Evolutionary conservation across 2,329 filamentous ascomycete genomes (phyloP).

Genomic region (Aspergillus caelatus): DNA sequence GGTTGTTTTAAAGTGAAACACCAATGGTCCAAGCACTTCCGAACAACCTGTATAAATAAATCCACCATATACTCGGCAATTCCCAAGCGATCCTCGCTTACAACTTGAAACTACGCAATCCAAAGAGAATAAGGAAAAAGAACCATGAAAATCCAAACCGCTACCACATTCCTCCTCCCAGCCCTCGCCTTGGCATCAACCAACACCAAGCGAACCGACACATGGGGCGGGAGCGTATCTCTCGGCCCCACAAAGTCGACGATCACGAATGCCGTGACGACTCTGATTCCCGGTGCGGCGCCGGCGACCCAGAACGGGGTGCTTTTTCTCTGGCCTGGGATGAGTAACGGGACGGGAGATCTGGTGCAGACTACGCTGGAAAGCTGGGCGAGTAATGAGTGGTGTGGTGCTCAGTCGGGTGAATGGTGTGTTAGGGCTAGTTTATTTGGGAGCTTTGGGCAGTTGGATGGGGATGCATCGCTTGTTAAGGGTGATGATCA

Average conservation of each 20-base stretch:
- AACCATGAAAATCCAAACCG: conserved; percentile 14
- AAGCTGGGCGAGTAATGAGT: conserved; percentile 44
- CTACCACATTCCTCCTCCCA: conserved; percentile 17
- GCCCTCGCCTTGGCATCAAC: conserved; percentile 9
- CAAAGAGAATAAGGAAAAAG: neutral
- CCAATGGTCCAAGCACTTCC: neutral
- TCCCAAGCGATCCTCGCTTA: neutral
- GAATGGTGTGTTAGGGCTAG: conserved; percentile 49
- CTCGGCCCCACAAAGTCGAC: conserved; percentile 42
- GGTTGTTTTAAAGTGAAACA: neutral
- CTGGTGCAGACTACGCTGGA: conserved; percentile 48
- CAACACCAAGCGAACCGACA: conserved; percentile 28
- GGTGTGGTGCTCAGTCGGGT: conserved; percentile 44
- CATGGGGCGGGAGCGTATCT: conserved; percentile 44
- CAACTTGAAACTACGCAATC: neutral
- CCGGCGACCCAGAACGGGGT: conserved; percentile 42
- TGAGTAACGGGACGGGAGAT: conserved; percentile 50
- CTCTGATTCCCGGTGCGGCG: conserved; percentile 43
- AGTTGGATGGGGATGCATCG: conserved; percentile 33
- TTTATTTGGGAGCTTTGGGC: conserved; percentile 47
- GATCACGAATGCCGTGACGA: conserved; percentile 45
- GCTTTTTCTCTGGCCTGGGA: conserved; percentile 50
- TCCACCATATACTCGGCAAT: neutral
- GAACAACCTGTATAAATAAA: neutral
- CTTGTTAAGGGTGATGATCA: conserved; percentile 33